Evolutionary conservation across 805 yeast species (phyloP), one percentile per base, ranked within the genome.

Genomic region (Nakazawaea laoshanensis): DNA sequence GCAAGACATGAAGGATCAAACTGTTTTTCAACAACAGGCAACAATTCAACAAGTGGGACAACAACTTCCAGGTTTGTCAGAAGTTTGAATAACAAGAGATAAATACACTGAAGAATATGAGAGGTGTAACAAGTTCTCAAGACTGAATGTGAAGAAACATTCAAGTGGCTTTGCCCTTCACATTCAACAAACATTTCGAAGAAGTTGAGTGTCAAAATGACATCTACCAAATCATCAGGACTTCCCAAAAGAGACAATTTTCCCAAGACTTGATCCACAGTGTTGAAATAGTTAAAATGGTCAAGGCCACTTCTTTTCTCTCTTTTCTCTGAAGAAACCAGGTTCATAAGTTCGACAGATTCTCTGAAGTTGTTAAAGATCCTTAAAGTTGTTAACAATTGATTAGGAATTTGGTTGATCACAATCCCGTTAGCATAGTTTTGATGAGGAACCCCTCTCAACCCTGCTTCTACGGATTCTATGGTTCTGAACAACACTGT

Each of bases 381-480:
- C 36, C 92, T 56, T 36, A 86, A 52, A 11, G 77, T 66, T 2
- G 81, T 63, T 27, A 83, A 43, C 1, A 67, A 53, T 40, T 80
- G 86, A 43, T 74, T 69, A 0, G 85, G 69, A 3, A 85, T 42
- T 36, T 78, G 86, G 25, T 64, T 61, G 2, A 74, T 55, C 0
- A 81, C 47, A 9, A 74, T 41, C 0, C 67, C 66, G 2, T 42
- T 19, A 3, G 48, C 33, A 15, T 37, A 41, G 7, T 19, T 21
- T 13, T 50, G 44, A 10, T 63, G 52, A 1, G 58, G 43, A 2
- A 55, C 47, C 0, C 84, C 84, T 38, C 94, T 60, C 19, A 77
- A 49, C 0, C 80, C 57, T 9, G 83, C 71, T 45, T 85, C 95
- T 6, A 71, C 53, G 2, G 83, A 70, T 35, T 74, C 72, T 14